Base-by-base conservation (phyloP, 2,329 filamentous ascomycete species). In the Graphiopsis chlorocephala region DNA sequence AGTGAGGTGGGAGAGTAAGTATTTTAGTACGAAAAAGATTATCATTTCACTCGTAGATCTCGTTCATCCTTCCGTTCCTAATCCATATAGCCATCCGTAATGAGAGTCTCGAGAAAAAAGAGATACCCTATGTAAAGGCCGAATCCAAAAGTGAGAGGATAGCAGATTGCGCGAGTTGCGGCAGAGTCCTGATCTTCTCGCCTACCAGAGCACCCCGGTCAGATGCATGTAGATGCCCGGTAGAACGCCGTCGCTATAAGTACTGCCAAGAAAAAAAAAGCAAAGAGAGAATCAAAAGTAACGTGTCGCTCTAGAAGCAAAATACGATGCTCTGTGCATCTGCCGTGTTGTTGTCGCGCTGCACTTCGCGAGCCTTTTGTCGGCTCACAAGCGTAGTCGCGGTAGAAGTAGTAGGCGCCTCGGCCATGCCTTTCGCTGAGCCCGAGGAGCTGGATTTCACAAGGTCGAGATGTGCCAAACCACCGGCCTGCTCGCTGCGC, bases 321-420 rank as follows among this genome's bases (percentile, higher is more conserved):
- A 62, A 62, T 15, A 62, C n/a, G n/a, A 62, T 50, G 35, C 48
- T 35, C 48, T 62, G 60, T 12, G 47, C 48, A 4, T 53, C 60
- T 11, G 28, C 48, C 5, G 31, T 35, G 31, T 20, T 45, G n/a
- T 62, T 55, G 11, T 62, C 60, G 23, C 60, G 31, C 23, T 53
- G 60, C 33, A 62, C 33, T 23, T 62, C 60, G 31, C 60, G 48
- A 14, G 60, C 48, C 25, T 62, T 62, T n/a, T 62, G 60, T n/a
- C 25, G 33, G 17, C 48, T 23, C 6, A 23, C 20, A 11, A 20
- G 6, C 8, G 33, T 31, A 4, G 48, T 26, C 6, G 31, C 15
- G 5, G 31, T 7, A n/a, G 31, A 2, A 28, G 23, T 29, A 10
- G 29, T 17, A 6, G 53, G 17, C 28, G 26, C n/a, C 14, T 56